Conservation (phyloP, 2,329 filamentous ascomycete genomes). For the Furcasterigmium furcatum region DNA sequence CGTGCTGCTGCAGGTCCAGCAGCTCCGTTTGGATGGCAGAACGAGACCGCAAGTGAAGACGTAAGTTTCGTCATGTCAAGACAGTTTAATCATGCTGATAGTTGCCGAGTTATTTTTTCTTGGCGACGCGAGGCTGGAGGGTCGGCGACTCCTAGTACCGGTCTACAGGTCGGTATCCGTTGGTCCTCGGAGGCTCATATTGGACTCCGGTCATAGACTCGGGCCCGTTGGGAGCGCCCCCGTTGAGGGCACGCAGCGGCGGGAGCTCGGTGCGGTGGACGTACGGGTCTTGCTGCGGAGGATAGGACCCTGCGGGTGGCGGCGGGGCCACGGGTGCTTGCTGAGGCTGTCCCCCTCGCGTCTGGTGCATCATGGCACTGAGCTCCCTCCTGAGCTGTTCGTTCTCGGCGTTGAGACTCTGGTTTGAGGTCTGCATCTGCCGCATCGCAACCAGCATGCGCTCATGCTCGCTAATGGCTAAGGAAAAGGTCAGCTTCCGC, state of each 20-base stretch:
- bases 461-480: conserved; percentile 61
- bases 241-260: conserved; percentile 51
- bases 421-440: conserved; percentile 40
- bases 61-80: no score
- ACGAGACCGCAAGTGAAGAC: not conserved
- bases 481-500: conserved; percentile 5
- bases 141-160: conserved; percentile 23
- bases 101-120: no score
- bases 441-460: conserved; percentile 48
- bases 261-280: conserved; percentile 47
- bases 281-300: conserved; percentile 25
- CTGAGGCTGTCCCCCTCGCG: conserved; percentile 30
- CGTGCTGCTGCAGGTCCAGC: no score
- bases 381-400: conserved; percentile 45
- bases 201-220: conserved; percentile 67
- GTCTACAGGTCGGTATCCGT: conserved; percentile 41
- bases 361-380: conserved; percentile 43
- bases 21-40: no score
- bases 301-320: conserved; percentile 17
- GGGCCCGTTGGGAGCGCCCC: conserved; percentile 37
- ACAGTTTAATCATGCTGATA: no score
- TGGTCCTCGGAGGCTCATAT: conserved; percentile 49
- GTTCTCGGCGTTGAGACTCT: conserved; percentile 36
- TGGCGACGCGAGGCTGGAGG: no score
- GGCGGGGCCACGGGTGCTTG: conserved; percentile 10